phyloP scores from a whole-genome alignment of 495 filamentous ascomycete genomes.

The Penicillium cataractarum region DNA sequence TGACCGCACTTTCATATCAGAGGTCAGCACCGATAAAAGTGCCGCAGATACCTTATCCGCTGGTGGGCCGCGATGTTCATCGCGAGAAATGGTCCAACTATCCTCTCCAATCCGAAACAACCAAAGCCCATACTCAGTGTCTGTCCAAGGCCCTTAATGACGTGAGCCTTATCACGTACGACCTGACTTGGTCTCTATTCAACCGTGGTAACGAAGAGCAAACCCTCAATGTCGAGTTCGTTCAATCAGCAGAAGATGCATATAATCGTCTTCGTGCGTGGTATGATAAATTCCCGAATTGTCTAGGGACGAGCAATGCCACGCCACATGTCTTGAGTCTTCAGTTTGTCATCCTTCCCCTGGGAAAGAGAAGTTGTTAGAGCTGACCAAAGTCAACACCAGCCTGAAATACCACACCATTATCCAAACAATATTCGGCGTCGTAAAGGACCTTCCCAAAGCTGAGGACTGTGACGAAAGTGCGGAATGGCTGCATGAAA shows the following conservation, averaged over 20 bases:
- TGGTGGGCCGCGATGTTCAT: constrained; percentile 21
- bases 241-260: constrained; percentile 19
- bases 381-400: background rate
- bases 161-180: constrained; percentile 28
- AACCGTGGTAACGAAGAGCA: constrained; percentile 18
- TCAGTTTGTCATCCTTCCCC: constrained; percentile 28
- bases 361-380: background rate
- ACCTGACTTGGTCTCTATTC: constrained; percentile 33
- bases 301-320: constrained; percentile 22
- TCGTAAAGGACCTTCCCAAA: constrained; percentile 7
- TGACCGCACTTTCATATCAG: constrained; percentile 33
- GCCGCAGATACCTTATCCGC: constrained; percentile 19
- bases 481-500: background rate
- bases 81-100: constrained; percentile 37
- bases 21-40: constrained; percentile 17
- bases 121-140: constrained; percentile 32
- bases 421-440: constrained; percentile 15
- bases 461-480: background rate
- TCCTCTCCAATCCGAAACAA: constrained; percentile 24
- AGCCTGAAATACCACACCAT: constrained; percentile 18
- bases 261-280: constrained; percentile 34
- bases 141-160: constrained; percentile 34
- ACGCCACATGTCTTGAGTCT: constrained; percentile 36
- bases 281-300: constrained; percentile 35
- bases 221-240: constrained; percentile 21